Base-by-base conservation (phyloP, 768 basidiomycete species). In the Lactifluus volemus region DNA sequence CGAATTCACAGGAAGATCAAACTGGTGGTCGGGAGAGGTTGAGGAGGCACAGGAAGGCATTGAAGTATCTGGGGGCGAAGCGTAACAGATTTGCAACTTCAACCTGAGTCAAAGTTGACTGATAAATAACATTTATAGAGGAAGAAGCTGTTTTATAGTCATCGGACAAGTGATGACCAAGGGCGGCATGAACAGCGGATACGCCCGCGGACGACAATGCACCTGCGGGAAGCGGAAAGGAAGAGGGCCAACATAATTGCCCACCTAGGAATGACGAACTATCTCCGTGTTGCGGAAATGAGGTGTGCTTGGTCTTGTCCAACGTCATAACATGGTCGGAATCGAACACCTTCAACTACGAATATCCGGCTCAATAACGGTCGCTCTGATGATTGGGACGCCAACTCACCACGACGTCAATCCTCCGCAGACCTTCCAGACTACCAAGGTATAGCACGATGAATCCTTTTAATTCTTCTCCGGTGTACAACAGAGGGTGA, bases 391-490 rank as follows among this genome's bases (percentile, higher is more conserved):
- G 32, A 21, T 12, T 4, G 4, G n/a, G 25, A 29, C 19, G 32
- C n/a, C 2, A 6, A 56, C 64, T 57, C 34, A 65, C 64, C 14
- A 57, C 55, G 32, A 63, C 54, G 7, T 65, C 62, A 30, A 65
- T 44, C 17, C 39, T 48, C n/a, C 12, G 51, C 39, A 63, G 60
- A 45, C 34, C 21, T 30, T 12, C 30, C 15, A 63, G 12, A 6
- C 56, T 34, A 36, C 29, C 30, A 12, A 42, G 39, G 30, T 61
- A 58, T 8, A 60, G 44, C 30, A 48, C 32, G 2, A 65, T 42
- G 39, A 11, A 30, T 25, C 64, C 64, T 0, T 9, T 48, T 5
- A 65, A 21, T 7, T 60, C 62, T 29, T 65, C 64, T 47, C 64
- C 64, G 8, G 55, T 32, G 32, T 59, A 47, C 8, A 64, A 47